Base-by-base conservation (phyloP, 768 basidiomycete species). In the Leucocoprinus leucothites region DNA sequence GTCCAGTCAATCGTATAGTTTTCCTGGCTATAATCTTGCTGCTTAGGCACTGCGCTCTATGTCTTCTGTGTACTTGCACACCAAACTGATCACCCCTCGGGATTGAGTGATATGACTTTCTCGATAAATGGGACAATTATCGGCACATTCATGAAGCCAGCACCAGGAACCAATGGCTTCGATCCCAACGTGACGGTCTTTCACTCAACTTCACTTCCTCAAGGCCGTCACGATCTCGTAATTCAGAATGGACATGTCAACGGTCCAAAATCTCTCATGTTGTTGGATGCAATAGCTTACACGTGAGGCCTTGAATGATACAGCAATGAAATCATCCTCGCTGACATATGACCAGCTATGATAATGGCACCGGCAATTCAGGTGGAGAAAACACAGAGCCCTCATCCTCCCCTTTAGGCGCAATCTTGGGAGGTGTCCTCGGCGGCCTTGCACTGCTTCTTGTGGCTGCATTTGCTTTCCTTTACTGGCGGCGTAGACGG, bases 281-380 rank as follows among this genome's bases (percentile, higher is more conserved):
- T 75, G 21, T 59, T 79, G 5, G 77, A 78, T 61, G 67, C 68
- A 35, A 69, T 78, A 50, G 60, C 74, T 9, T 78, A 78, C 59
- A 64, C 71, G 75, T 75, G 47, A 31, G 38, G 71, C 28, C 11
- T 11, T 11, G 31, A 31, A 11, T 31, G 31, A n/a, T n/a, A n/a
- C n/a, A n/a, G n/a, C n/a, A n/a, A n/a, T n/a, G n/a, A n/a, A n/a
- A n/a, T n/a, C n/a, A n/a, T n/a, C n/a, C n/a, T n/a, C n/a, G n/a
- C n/a, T n/a, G n/a, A n/a, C n/a, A n/a, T n/a, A n/a, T 31, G 5
- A 5, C 31, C 5, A 31, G 31, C 31, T 31, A 31, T 11, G 31
- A 31, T 11, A 31, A 31, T 31, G 31, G 31, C 31, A 31, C 31
- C 31, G 11, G 31, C 11, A 11, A 31, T 5, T 31, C 31, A 31